phyloP scores from a whole-genome alignment of 495 filamentous ascomycete genomes.

The Penicillium crystallinum region DNA sequence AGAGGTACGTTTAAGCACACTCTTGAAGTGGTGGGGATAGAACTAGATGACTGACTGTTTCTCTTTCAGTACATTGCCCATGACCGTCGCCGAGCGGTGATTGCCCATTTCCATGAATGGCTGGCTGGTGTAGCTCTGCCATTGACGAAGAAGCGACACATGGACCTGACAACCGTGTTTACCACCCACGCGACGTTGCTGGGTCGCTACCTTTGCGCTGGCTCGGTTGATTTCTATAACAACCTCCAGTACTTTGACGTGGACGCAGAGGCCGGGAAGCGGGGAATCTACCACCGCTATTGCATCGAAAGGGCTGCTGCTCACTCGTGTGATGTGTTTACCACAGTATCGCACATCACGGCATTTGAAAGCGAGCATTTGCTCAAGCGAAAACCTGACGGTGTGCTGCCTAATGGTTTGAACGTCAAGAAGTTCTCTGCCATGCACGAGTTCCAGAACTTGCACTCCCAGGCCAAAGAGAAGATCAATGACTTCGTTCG shows the following conservation, averaged over 20 bases:
- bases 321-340: constrained; percentile 93
- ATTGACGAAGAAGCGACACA: constrained; percentile 83
- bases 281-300: constrained; percentile 97
- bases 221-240: constrained; percentile 98
- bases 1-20: constrained; percentile 56
- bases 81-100: constrained; percentile 82
- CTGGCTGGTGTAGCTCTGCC: constrained; percentile 94
- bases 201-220: constrained; percentile 92
- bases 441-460: constrained; percentile 98
- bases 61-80: constrained; percentile 75
- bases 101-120: constrained; percentile 99
- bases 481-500: constrained; percentile 98
- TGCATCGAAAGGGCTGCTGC: constrained; percentile 94
- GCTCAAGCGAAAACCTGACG: constrained; percentile 95
- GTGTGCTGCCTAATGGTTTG: constrained; percentile 90
- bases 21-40: no score
- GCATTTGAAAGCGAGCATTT: constrained; percentile 97
- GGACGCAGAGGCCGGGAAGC: constrained; percentile 93
- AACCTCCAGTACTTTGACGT: constrained; percentile 97
- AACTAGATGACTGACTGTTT: neutral
- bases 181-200: constrained; percentile 95
- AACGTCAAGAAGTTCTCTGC: constrained; percentile 99
- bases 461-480: constrained; percentile 92
- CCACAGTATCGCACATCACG: constrained; percentile 96
- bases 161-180: constrained; percentile 98